Base-by-base conservation (phyloP, 2,329 filamentous ascomycete genomes). In the Coniochaeta prunicola region DNA sequence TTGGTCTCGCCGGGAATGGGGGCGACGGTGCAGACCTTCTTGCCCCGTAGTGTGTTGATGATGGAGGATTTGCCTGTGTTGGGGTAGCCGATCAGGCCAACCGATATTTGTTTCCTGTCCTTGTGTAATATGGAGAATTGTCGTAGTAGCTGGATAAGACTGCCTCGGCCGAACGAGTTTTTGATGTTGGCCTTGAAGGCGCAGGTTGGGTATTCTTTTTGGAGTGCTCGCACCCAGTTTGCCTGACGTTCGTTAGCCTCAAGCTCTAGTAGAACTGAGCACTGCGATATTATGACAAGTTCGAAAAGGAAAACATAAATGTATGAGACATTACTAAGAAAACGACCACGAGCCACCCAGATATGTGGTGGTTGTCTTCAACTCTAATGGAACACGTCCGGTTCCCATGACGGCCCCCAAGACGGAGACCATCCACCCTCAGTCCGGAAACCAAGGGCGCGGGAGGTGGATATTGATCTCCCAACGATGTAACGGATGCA, bases 291-390 rank as follows among this genome's bases (percentile, higher is more conserved):
- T 72, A 58, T 58, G 53, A 38, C 55, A 61, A 21, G 54, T 59
- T 9, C 42, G 63, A 65, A 62, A 68, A 64, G 53, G 65, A 57
- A 65, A 62, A 56, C 61, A 26, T 57, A 69, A 67, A 76, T 81
- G 78, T 99, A 84, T 93, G 92, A 89, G 88, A 90, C 90, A 89
- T 91, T 89, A 97, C 94, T 99, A 99, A 96, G 94, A 97, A 90
- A 81, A 83, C 83, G 84, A 85, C 89, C 86, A 92, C 77, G 76
- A 76, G 76, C 77, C 74, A 77, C 76, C 67, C 71, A 73, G 72
- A 72, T 73, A 69, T 79, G 83, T 77, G 81, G 84, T 84, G 85
- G 83, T 84, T 86, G 85, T 80, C 80, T 89, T 97, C 94, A 97
- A 97, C 94, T 97, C 93, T 91, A 89, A 91, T 87, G 87, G 89